Conservation (phyloP, 2,329 filamentous ascomycete genomes). For the Periconia digitata region DNA sequence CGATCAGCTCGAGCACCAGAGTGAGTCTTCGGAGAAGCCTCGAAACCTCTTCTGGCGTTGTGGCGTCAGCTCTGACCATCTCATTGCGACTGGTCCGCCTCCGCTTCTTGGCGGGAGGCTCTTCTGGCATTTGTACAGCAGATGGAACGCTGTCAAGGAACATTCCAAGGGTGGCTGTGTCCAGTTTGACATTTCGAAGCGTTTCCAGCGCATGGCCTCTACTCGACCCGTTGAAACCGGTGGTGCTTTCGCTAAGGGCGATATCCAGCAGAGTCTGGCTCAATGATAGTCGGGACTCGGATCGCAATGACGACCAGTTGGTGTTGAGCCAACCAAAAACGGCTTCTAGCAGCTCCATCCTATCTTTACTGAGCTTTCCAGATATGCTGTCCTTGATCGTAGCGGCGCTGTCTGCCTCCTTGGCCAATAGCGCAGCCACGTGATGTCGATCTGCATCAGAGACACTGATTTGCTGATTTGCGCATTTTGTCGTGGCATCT, state of each 20-base stretch:
- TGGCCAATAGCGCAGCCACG: slow-evolving; percentile 56
- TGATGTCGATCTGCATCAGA: slow-evolving; percentile 56
- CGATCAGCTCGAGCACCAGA: slow-evolving; percentile 84
- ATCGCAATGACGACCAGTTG: slow-evolving; percentile 74
- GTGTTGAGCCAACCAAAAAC: slow-evolving; percentile 70
- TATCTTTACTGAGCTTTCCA: slow-evolving; percentile 46
- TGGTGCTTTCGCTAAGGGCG: slow-evolving; percentile 49
- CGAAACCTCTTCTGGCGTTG: slow-evolving; percentile 66
- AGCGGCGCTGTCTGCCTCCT: slow-evolving; percentile 60
- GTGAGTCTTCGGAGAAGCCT: slow-evolving; percentile 75
- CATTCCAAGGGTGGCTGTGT: slow-evolving; percentile 68
- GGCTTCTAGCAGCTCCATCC: slow-evolving; percentile 61
- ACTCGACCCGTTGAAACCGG: slow-evolving; percentile 42
- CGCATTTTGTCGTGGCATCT: slow-evolving; percentile 55
- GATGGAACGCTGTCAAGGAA: slow-evolving; percentile 76
- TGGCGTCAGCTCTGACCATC: slow-evolving; percentile 61
- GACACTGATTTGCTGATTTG: slow-evolving; percentile 51
- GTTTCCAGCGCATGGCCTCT: slow-evolving; percentile 66
- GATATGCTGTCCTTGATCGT: slow-evolving; percentile 55
- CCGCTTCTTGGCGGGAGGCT: slow-evolving; percentile 74
- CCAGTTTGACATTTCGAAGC: slow-evolving; percentile 71
- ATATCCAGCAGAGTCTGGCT: slow-evolving; percentile 66
- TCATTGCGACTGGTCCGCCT: slow-evolving; percentile 76
- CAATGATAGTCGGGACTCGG: slow-evolving; percentile 60
- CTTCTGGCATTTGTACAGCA: slow-evolving; percentile 70